Evolutionary conservation across 345 rosid species (phyloP), one percentile per base, ranked within the genome.

Genomic region (Boechera retrofracta): DNA sequence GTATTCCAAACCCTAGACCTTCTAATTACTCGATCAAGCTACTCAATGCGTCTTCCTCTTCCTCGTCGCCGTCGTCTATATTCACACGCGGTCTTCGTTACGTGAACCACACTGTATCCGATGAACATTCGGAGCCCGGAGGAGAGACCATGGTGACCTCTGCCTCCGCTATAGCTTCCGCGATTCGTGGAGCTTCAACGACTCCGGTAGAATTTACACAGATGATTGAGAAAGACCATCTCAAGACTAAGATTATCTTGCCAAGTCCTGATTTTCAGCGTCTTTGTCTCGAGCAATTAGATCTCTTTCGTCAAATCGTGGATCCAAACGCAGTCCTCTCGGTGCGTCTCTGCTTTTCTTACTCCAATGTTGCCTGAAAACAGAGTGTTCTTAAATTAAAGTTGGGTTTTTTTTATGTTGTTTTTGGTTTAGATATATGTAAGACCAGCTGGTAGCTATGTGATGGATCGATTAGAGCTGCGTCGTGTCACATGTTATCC

Each of bases 361-460:
- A 4, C 41, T 39, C 21, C 39, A 51, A 26, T 72, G 24, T 47
- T 48, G 12, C 47, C 41, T 45, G 56, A 7, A 63, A 55, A 38
- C 54, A 18, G 32, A 51, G 52, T 63, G 49, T 55, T 41, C 2
- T 12, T 8, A 0, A 13, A 53, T 54, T 13, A 59, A 65, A 63
- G 24, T 13, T 54, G 21, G 7, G 7, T 16, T 15, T 28, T 15
- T 28, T 54, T 2, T 18, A 6, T 53, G 31, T 61, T 18, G 2
- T 1, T 29, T 28, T 28, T 38, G 32, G 42, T 24, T 72, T 70
- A 92, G 98, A 86, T 94, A 61, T 94, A 91, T 64, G 96, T 90
- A 74, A 86, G 97, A 81, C 98, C 96, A 11, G 97, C 98, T 9
- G 96, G 97, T 70, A 90, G 98, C 51, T 91, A 94, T 65, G 97